These are phyloP conservation scores for Hypericum androsaemum DNA, from an alignment of 345 rosid genomes.

Conservation along the genomic window DNA sequence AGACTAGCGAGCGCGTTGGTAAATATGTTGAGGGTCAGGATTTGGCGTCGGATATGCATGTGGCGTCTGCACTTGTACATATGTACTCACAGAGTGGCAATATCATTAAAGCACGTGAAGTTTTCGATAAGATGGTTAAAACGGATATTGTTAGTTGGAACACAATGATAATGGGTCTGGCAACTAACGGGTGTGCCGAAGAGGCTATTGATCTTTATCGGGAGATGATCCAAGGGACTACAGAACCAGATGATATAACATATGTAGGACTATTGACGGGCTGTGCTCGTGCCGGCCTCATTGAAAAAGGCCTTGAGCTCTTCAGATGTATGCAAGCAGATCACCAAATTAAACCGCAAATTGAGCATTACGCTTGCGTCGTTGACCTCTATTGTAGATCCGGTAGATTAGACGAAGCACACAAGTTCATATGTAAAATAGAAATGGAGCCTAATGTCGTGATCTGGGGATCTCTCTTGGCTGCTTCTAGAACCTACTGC, in stretches of 20 bases:
- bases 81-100: conserved; percentile 27
- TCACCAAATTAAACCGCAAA: conserved; percentile 1
- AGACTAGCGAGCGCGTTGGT: conserved; percentile 19
- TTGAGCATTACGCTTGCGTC: conserved; percentile 8
- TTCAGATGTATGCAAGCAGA: conserved; percentile 5
- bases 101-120: conserved; percentile 12
- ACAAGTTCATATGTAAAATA: conserved; percentile 7
- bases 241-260: conserved; percentile 8
- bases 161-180: conserved; percentile 7
- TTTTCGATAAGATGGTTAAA: conserved; percentile 3
- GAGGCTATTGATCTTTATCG: conserved; percentile 1
- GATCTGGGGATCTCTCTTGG: conserved; percentile 5
- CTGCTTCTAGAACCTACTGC: conserved; percentile 7
- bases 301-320: conserved; percentile 8
- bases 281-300: conserved; percentile 6
- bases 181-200: conserved; percentile 5
- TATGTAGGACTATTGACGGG: conserved; percentile 7
- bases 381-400: conserved; percentile 8
- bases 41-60: conserved; percentile 3
- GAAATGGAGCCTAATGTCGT: conserved; percentile 8
- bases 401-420: conserved; percentile 7
- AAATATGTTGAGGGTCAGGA: conserved; percentile 10
- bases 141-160: conserved; percentile 9
- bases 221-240: background rate
- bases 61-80: conserved; percentile 1